Evolutionary conservation across 2,329 filamentous ascomycete genomes (phyloP), one percentile per base, ranked within the genome.

Genomic region (Penicillium sp.): DNA sequence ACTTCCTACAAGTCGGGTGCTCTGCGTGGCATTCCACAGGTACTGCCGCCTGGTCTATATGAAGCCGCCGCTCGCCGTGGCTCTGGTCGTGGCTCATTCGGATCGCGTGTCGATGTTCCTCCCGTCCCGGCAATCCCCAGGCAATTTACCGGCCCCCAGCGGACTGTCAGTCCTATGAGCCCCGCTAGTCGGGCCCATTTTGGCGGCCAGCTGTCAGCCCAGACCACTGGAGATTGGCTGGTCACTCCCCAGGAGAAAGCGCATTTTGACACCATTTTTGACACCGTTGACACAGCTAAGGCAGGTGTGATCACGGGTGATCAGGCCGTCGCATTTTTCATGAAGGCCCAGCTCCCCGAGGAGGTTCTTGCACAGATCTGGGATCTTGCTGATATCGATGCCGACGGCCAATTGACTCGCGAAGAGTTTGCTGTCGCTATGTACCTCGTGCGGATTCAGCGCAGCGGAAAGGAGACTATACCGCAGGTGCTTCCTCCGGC

Each of bases 391-490:
- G 93, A 98, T 69, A 89, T 96, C 69, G 89, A 88, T 62, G 93
- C 89, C 6, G 86, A 90, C 57, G 93, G 93, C 9, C 84, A 86
- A 47, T 74, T 98, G 46, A 89, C 79, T 38, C 82, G 81, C 58
- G 93, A 98, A 57, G 90, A 95, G 60, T 98, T 98, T 64, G 89
- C 93, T 0, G 89, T 98, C 38, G 91, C 93, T 43, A 96, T 98
- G 90, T 94, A 94, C 65, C 77, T 98, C 41, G 96, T 98, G 59
- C 82, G 90, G 51, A 87, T 95, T 66, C 90, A 96, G 66, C 80
- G 90, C 44, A 86, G 79, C 54, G 85, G 84, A 52, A 81, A 82
- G 47, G 81, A 84, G 46, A 74, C 80, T 23, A 69, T 97, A 26
- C 93, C 93, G 2, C 75, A 84, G 18, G 78, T 81, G n/a, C 73